Evolutionary conservation across 495 filamentous ascomycete genomes (phyloP), one percentile per base, ranked within the genome.

Genomic region (Aspergillus bertholletiae): DNA sequence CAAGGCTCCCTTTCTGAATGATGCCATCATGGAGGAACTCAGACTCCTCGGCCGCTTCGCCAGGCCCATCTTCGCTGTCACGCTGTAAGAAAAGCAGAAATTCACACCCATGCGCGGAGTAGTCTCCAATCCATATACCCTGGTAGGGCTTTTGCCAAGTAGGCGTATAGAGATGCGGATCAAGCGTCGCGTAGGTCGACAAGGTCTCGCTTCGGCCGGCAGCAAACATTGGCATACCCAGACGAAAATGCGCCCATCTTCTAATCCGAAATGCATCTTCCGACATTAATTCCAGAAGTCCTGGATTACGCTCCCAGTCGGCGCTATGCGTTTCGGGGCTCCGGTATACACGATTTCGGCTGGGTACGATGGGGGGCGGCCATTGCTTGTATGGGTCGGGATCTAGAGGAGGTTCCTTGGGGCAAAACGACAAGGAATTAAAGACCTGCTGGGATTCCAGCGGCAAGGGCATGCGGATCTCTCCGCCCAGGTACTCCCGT

Each of bases 41-140:
- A 8, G 47, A 30, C 13, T 39, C 7, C 15, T 58, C 20, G 37
- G 45, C 37, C 17, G 28, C 32, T 18, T 49, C 46, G 34, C 37
- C 46, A 11, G 50, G 7, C 9, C 46, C 53, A 24, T 37, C 13
- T 7, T 56, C 44, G 2, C 46, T 63, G 30, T 88, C 85, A 15
- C 79, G 78, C 67, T 97, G 93, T 51, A 87, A 67, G 32, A 97
- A 75, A 5, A 92, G 74, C 9, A 96, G 64, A 56, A 96, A 95
- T 66, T 97, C 92, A 68, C 89, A 95, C 2, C 92, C 90, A 63
- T 97, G 92, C 0, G 80, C 84, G 12, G 84, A 85, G 62, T 95
- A 96, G 63, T 96, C 91, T 5, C 93, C 93, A 9, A 93, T 87
- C 89, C 89, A 97, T 21, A 97, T 87, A 0, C 93, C 93, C 56